These are phyloP conservation scores for Cystobasidium tubakii DNA, from an alignment of 768 basidiomycete genomes.

Conservation along the genomic window DNA sequence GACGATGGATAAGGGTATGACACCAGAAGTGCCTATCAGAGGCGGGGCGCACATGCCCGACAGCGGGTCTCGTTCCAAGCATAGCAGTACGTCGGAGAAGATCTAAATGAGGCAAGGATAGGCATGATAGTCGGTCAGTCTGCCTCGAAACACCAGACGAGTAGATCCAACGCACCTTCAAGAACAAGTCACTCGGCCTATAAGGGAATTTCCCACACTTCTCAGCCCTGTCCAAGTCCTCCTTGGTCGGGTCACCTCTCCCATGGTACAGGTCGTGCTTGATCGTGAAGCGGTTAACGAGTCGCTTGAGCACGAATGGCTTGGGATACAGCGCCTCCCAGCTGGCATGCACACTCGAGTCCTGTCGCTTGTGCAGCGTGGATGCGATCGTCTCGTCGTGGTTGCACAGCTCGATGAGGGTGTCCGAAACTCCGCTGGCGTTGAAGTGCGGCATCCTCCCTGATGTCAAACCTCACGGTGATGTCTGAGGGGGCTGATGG, in stretches of 20 bases:
- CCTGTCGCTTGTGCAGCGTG: background rate
- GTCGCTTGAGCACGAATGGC: constrained; percentile 22
- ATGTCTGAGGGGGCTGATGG: background rate
- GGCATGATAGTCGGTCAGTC: background rate
- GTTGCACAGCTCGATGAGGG: constrained; percentile 17
- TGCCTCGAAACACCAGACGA: background rate
- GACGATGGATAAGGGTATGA: constrained; percentile 61
- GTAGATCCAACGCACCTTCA: constrained; percentile 53
- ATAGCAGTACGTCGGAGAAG: constrained; percentile 60
- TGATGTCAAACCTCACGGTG: background rate
- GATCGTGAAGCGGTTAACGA: constrained; percentile 27
- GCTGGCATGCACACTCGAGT: background rate
- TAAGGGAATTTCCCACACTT: constrained; percentile 57
- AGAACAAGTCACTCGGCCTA: constrained; percentile 59
- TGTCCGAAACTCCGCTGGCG: constrained; percentile 16
- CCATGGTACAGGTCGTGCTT: constrained; percentile 34
- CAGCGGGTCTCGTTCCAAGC: constrained; percentile 57
- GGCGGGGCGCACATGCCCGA: constrained; percentile 60
- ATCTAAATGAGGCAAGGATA: constrained; percentile 56
- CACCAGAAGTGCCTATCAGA: constrained; percentile 61
- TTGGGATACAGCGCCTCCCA: constrained; percentile 22
- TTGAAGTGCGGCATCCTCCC: constrained; percentile 6
- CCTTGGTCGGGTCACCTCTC: constrained; percentile 39
- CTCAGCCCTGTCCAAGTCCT: constrained; percentile 55
- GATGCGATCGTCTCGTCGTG: constrained; percentile 13